Evolutionary conservation across 169 alveolate species (phyloP).

Genomic region (Perkinsus olseni): DNA sequence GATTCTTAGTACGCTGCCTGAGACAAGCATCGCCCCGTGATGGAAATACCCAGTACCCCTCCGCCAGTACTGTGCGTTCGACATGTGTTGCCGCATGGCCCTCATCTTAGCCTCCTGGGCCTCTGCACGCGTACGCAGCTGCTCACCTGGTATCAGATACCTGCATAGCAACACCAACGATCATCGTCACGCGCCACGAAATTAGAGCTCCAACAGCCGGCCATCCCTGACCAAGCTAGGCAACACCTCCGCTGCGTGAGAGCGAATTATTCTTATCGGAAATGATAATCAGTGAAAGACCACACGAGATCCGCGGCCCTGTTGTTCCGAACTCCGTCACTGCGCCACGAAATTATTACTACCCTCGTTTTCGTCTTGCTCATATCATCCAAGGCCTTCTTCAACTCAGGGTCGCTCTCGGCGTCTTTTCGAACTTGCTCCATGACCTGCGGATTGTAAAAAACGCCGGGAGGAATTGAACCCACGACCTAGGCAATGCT

Average conservation of each 20-base stretch:
- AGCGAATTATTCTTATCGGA: no score
- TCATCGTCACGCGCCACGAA: neutral
- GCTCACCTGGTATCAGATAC: neutral
- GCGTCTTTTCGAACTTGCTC: slow-evolving; percentile 28
- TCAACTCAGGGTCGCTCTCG: slow-evolving; percentile 22
- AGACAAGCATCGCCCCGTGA: neutral
- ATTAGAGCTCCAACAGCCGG: neutral
- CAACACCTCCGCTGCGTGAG: no score
- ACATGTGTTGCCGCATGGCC: neutral
- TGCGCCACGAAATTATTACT: neutral
- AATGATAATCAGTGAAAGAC: no score
- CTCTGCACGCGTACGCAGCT: neutral
- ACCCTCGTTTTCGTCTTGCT: neutral
- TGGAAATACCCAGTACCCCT: neutral
- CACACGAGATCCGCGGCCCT: no score
- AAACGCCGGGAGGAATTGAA: neutral
- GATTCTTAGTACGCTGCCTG: neutral
- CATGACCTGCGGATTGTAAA: slow-evolving; percentile 21
- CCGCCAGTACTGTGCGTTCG: neutral
- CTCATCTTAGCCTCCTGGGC: neutral
- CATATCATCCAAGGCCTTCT: slow-evolving; percentile 27
- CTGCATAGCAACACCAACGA: neutral
- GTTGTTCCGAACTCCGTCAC: neutral
- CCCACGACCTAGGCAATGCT: neutral
- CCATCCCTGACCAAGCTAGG: neutral